phyloP scores from a whole-genome alignment of 2,329 filamentous ascomycete genomes.

The Aspergillus sp. region DNA sequence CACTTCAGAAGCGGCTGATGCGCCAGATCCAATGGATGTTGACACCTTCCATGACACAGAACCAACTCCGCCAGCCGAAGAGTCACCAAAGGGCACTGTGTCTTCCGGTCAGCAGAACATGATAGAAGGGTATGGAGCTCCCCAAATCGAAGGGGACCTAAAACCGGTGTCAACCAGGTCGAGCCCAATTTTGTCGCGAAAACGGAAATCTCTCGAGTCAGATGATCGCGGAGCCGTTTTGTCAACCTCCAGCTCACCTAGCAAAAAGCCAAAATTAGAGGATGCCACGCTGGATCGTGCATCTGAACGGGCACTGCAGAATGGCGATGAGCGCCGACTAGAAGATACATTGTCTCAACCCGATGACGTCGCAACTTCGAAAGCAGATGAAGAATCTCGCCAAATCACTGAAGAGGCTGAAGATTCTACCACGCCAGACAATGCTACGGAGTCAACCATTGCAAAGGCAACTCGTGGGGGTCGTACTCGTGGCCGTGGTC shows the following conservation, averaged over 20 bases:
- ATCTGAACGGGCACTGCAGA: conserved; percentile 22
- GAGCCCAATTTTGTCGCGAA: conserved; percentile 20
- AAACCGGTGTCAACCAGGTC: conserved; percentile 14
- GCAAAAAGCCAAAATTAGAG: conserved; percentile 35
- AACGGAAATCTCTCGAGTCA: conserved; percentile 28
- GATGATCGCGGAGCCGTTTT: conserved; percentile 18
- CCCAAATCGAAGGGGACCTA: conserved; percentile 2
- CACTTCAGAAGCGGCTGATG: conserved; percentile 13
- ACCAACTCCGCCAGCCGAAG: not conserved
- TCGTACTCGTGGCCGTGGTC: conserved; percentile 33
- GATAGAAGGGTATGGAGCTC: not conserved
- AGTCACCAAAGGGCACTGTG: conserved; percentile 11
- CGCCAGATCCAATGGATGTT: conserved; percentile 1
- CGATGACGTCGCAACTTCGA: conserved; percentile 14
- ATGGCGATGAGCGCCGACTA: conserved; percentile 21
- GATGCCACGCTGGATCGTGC: conserved; percentile 24
- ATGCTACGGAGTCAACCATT: conserved; percentile 17
- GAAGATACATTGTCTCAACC: conserved; percentile 21
- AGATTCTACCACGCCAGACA: conserved; percentile 18
- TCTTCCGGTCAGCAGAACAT: conserved; percentile 8
- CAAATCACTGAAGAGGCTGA: conserved; percentile 27
- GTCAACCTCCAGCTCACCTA: conserved; percentile 16
- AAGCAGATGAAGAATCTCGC: conserved; percentile 16
- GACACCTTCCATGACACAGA: conserved; percentile 6
- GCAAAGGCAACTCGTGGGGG: conserved; percentile 30